Conservation (phyloP, 2,329 filamentous ascomycete species). For the Mariannaea elegans region DNA sequence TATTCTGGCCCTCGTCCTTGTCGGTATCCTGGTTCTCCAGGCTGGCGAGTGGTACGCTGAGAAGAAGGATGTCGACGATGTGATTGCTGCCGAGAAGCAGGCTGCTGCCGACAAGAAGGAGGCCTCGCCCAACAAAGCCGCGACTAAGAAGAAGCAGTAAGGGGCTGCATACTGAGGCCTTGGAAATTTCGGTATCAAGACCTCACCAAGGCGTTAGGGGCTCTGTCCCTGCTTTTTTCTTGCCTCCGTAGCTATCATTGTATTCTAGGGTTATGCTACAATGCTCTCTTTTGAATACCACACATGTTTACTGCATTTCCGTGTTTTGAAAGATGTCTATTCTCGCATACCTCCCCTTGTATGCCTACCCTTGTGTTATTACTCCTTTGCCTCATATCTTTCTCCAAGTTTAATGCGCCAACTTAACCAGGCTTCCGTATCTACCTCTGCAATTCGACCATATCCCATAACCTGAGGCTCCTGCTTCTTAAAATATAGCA, state of each 20-base stretch:
- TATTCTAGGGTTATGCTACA: not conserved
- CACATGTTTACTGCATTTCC: not conserved
- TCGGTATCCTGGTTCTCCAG: constrained; percentile 92
- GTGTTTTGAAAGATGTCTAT: too few relatives aligned
- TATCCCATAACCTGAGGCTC: not conserved
- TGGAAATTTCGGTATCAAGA: not conserved
- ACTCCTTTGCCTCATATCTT: too few relatives aligned
- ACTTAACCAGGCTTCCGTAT: too few relatives aligned
- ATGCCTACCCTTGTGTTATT: too few relatives aligned
- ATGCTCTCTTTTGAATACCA: constrained; percentile 11
- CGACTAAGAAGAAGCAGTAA: constrained; percentile 50
- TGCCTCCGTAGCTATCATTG: constrained; percentile 1
- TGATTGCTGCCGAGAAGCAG: constrained; percentile 64
- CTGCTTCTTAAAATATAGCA: constrained; percentile 15
- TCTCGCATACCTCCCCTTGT: too few relatives aligned
- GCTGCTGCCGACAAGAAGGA: constrained; percentile 43
- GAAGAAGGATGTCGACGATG: constrained; percentile 87
- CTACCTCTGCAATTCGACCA: not conserved
- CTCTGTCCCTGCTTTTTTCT: not conserved
- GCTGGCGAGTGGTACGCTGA: constrained; percentile 99
- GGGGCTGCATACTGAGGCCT: not conserved
- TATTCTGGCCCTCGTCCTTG: constrained; percentile 89
- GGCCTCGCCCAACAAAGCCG: constrained; percentile 37
- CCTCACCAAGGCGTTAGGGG: not conserved
- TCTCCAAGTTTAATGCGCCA: too few relatives aligned